Evolutionary conservation across 2,329 filamentous ascomycete species (phyloP), one percentile per base, ranked within the genome.

Genomic region (Pseudocercospora cruenta): DNA sequence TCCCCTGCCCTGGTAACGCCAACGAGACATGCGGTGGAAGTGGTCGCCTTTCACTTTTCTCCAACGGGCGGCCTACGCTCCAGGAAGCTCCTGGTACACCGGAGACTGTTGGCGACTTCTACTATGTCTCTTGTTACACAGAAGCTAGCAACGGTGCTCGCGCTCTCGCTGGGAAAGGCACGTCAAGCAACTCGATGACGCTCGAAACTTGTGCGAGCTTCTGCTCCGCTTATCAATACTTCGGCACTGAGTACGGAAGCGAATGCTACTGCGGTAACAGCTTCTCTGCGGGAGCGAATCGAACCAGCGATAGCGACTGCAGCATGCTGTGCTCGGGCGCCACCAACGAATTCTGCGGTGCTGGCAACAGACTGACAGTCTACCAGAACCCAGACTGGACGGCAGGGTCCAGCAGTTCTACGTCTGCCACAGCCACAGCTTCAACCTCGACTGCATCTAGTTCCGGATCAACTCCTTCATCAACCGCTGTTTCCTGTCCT

Each of bases 161-260:
- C 57, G 74, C 76, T 14, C 67, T 79, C 2, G 60, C 68, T 3
- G 73, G 26, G 3, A 71, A 69, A 47, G 59, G 66, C 22, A 76
- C 72, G n/a, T 64, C 71, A 59, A 71, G 69, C 16, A 59, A 67
- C 21, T 71, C 66, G 57, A 79, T 82, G 79, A 80, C 81, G 6
- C 70, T 82, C 14, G 78, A 81, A 39, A 73, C 70, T 63, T 82
- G 80, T 68, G 76, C 76, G 1, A 65, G 68, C 47, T 80, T 71
- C 70, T 79, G 77, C 73, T 65, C 65, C 19, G 39, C 60, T 14
- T 70, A 70, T 19, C 43, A 55, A 21, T 67, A 68, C 66, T 81
- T 80, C 51, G 80, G 79, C 24, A 70, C 78, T 26, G 77, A 80
- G 62, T 79, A 77, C 58, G 73, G 71, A 3, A 67, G 63, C 10